phyloP scores from a whole-genome alignment of 495 filamentous ascomycete species.

The Hyaloscypha variabilis region DNA sequence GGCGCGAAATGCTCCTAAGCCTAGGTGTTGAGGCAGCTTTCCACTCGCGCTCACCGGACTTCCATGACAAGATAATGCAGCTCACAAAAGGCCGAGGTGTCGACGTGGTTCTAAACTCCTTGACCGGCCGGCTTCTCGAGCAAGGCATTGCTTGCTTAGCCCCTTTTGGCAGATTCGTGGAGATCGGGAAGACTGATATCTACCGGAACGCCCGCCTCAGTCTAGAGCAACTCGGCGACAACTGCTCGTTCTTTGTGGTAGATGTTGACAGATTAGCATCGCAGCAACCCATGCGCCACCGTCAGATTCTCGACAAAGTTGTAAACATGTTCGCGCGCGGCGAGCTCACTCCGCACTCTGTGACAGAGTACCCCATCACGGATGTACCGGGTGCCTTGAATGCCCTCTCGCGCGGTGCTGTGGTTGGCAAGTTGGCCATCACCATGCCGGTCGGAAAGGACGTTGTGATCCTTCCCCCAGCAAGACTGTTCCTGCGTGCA shows the following conservation, averaged over 20 bases:
- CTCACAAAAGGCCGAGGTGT: slow-evolving; percentile 57
- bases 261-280: too few relatives aligned
- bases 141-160: slow-evolving; percentile 51
- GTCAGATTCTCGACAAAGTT: too few relatives aligned
- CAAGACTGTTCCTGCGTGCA: too few relatives aligned
- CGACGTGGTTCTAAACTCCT: slow-evolving; percentile 66
- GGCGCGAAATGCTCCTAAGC: slow-evolving; percentile 51
- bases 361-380: too few relatives aligned
- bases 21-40: slow-evolving; percentile 53
- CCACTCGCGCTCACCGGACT: background rate
- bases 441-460: too few relatives aligned
- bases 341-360: too few relatives aligned
- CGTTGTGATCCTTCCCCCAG: too few relatives aligned
- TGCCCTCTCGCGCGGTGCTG: too few relatives aligned
- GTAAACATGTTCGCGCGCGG: too few relatives aligned
- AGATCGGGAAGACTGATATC: slow-evolving; percentile 57
- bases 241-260: background rate
- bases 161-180: slow-evolving; percentile 54
- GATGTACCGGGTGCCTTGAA: too few relatives aligned
- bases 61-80: slow-evolving; percentile 43
- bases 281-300: too few relatives aligned
- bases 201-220: slow-evolving; percentile 10
- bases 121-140: slow-evolving; percentile 45
- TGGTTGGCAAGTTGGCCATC: too few relatives aligned
- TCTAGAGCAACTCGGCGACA: background rate